Evolutionary conservation across 495 filamentous ascomycete genomes (phyloP).

Genomic region (Xylaria flabelliformis): DNA sequence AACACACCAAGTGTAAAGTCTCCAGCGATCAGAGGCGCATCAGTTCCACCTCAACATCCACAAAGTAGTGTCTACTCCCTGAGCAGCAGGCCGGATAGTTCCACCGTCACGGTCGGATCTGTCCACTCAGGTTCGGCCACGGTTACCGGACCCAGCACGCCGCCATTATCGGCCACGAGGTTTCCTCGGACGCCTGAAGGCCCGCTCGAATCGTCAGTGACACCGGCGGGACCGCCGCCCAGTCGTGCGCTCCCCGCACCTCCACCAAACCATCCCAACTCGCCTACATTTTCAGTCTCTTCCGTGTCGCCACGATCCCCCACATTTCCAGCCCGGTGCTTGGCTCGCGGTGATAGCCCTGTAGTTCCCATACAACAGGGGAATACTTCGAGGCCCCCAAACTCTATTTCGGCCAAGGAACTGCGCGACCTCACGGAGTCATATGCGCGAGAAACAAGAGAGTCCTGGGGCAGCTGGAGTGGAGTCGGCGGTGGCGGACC

Average conservation of each 20-base stretch:
- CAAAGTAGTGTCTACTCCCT: slow-evolving; percentile 36
- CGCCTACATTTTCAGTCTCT: slow-evolving; percentile 36
- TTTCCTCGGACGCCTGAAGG: slow-evolving; percentile 43
- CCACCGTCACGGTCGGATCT: slow-evolving; percentile 27
- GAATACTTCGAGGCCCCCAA: background rate
- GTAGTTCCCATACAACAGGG: background rate
- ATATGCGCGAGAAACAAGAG: slow-evolving; percentile 35
- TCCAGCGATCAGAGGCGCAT: background rate
- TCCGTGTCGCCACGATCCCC: slow-evolving; percentile 28
- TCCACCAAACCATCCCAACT: slow-evolving; percentile 34
- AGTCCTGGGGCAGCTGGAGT: slow-evolving; percentile 43
- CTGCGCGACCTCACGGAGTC: slow-evolving; percentile 34
- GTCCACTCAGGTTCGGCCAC: slow-evolving; percentile 24
- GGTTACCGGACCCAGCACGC: slow-evolving; percentile 14
- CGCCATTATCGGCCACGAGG: slow-evolving; percentile 36
- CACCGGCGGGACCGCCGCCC: slow-evolving; percentile 43
- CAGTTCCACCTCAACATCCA: slow-evolving; percentile 24
- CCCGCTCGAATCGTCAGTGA: slow-evolving; percentile 41
- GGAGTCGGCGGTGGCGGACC: slow-evolving; percentile 38
- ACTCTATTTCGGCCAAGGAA: slow-evolving; percentile 31
- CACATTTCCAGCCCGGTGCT: slow-evolving; percentile 17
- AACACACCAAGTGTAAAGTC: slow-evolving; percentile 18
- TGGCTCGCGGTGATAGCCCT: background rate
- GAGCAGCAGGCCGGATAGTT: slow-evolving; percentile 30
- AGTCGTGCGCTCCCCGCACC: slow-evolving; percentile 40